A percentile compares a stretch with the other conserved stretches of the same genome.
These are phyloP conservation scores for Euptelea pleiosperma DNA, from an alignment of 164 flowering plant genomes.

Conservation along the genomic window DNA sequence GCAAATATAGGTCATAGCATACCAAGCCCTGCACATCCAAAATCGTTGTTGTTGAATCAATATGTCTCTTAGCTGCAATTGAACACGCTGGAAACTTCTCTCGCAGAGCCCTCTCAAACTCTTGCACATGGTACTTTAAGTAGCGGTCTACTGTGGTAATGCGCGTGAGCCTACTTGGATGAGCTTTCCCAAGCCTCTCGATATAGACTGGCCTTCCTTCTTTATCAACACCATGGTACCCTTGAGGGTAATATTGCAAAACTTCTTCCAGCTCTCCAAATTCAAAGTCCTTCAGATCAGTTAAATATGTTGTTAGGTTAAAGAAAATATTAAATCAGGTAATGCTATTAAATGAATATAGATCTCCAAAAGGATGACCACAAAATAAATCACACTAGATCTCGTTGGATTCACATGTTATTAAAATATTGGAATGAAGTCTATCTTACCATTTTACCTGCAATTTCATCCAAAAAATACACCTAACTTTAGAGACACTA, in stretches of 20 bases:
- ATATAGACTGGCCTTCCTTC: slow-evolving; percentile 95
- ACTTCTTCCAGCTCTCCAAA: slow-evolving; percentile 90
- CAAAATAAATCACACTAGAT: not conserved
- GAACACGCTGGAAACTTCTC: slow-evolving; percentile 97
- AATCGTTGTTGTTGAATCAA: slow-evolving; percentile 79
- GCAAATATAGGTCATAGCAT: slow-evolving; percentile 20
- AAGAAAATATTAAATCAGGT: not conserved
- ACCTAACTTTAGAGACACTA: not conserved
- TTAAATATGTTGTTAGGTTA: not conserved
- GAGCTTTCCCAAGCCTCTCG: slow-evolving; percentile 92
- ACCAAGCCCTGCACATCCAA: slow-evolving; percentile 99
- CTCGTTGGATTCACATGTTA: not conserved
- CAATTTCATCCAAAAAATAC: not conserved
- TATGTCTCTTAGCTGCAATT: slow-evolving; percentile 75
- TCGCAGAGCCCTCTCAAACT: slow-evolving; percentile 75
- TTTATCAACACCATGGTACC: slow-evolving; percentile 95
- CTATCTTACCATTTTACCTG: not conserved
- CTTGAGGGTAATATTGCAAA: slow-evolving; percentile 84
- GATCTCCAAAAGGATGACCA: not conserved
- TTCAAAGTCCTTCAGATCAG: slow-evolving; percentile 57
- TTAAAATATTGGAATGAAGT: not conserved
- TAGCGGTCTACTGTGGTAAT: slow-evolving; percentile 80
- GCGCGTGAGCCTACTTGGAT: slow-evolving; percentile 76
- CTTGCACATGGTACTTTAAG: slow-evolving; percentile 89
- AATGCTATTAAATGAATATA: not conserved